Evolutionary conservation across 306 rosid species (phyloP), one percentile per base, ranked within the genome.

Genomic region (Cucumis hystrix): DNA sequence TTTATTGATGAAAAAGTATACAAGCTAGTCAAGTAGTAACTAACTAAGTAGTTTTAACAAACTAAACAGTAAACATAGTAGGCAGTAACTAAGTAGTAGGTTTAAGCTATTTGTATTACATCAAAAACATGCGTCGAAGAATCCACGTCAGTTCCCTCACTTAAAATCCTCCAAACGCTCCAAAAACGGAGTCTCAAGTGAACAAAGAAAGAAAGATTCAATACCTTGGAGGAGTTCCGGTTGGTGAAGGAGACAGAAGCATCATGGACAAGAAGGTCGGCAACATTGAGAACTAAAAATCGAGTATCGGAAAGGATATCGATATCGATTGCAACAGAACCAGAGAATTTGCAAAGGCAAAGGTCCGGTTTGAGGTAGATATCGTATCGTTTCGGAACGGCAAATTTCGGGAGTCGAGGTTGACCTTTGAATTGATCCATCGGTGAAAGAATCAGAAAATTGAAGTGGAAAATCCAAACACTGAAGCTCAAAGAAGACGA

Each of bases 351-450:
- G 75, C 96, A 91, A 2, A 83, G 81, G 1, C 56, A 14, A 76
- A 95, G 97, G 90, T 95, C 92, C 0, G 99, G 99, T 45, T 85
- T 91, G 49, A 95, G 97, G 45, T 18, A 58, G 14, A 95, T 39
- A 35, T 84, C 87, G 85, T 95, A 95, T 51, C 92, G 88, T 54
- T 92, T 89, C 0, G 99, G 98, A 73, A 88, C 82, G 43, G 96
- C 97, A 84, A 95, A 95, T 79, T 89, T 89, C 0, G 99, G 99
- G 6, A 95, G 97, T 25, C 97, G 97, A 47, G 99, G 84, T 39
- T 92, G 90, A 12, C 93, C 96, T 81, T 77, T 88, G 96, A 95
- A 95, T 77, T 88, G 89, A 67, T 90, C 97, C 99, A 95, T 94
- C 3, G 43, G 14, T 20, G 74, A 40, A 17, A 23, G 66, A 60